Evolutionary conservation across 805 yeast genomes (phyloP).

Genomic region (Clavispora vitiphila): DNA sequence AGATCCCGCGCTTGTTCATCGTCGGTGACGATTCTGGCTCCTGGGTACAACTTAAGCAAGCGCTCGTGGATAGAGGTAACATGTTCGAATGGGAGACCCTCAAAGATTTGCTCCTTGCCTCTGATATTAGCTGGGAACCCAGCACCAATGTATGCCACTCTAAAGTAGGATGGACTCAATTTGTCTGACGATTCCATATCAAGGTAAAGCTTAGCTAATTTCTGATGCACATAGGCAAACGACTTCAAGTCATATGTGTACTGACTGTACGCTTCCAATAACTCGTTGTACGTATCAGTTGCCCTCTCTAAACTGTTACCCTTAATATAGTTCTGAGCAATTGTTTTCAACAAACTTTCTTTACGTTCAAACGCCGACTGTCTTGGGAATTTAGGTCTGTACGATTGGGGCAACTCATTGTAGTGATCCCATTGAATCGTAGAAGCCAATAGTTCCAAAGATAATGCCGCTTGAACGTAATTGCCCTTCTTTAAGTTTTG

Average conservation of each 20-base stretch:
- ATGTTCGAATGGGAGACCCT: constrained; percentile 85
- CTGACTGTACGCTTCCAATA: constrained; percentile 68
- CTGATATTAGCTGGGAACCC: constrained; percentile 80
- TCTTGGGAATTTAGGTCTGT: constrained; percentile 69
- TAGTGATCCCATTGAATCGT: constrained; percentile 72
- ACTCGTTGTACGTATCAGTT: constrained; percentile 68
- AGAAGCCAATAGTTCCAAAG: constrained; percentile 70
- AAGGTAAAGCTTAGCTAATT: constrained; percentile 62
- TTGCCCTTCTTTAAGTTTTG: constrained; percentile 56
- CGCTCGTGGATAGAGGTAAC: constrained; percentile 78
- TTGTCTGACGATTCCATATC: constrained; percentile 67
- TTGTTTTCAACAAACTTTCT: constrained; percentile 62
- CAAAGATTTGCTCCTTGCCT: constrained; percentile 74
- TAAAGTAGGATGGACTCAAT: constrained; percentile 70
- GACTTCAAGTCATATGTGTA: constrained; percentile 73
- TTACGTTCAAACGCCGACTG: constrained; percentile 79
- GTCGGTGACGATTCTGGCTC: constrained; percentile 64
- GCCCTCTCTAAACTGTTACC: constrained; percentile 81
- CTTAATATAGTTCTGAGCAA: constrained; percentile 62
- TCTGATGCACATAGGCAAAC: constrained; percentile 63
- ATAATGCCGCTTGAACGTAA: constrained; percentile 76
- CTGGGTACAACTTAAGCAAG: constrained; percentile 70
- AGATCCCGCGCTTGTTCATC: constrained; percentile 54
- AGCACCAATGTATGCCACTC: constrained; percentile 73
- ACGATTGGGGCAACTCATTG: constrained; percentile 48